Base-by-base conservation (phyloP, 2,329 filamentous ascomycete genomes). In the Ceratocystis smalleyi region DNA sequence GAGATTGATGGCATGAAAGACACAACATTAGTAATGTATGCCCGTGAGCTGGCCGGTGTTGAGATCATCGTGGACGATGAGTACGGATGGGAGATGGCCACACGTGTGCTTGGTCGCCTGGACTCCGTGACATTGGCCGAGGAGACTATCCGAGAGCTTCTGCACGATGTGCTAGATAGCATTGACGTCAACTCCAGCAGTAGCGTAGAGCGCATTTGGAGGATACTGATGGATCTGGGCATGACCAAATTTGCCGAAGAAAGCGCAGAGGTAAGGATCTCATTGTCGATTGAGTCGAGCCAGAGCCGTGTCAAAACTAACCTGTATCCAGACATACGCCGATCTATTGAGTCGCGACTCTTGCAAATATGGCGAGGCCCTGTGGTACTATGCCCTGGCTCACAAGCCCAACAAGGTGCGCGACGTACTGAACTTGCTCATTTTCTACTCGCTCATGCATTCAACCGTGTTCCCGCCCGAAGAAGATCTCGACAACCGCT, bases 341-440 rank as follows among this genome's bases (percentile, higher is more conserved):
- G 86, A 96, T 68, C 80, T 85, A 59, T 79, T 96, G 47, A 83
- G 85, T 10, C 80, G 84, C 66, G 82, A 83, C 51, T 87, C 87
- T 0, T 83, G 89, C 69, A 83, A 87, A 64, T 96, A 92, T 69
- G 92, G 92, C 63, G 84, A 92, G 68, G 89, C 90, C 0, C 80
- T 97, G 22, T 86, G 94, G 76, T 96, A 95, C 77, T 97, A 94
- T 72, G 88, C 92, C 27, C 83, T 95, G 12, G 88, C 91, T 2
- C 91, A 95, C 71, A 83, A 86, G 30, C 77, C 83, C 1, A 79
- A 81, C 68, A 95, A 92, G 74, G 86, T 96, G 62, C 89, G 89
- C 70, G 85, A 91, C 68, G 88, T 96, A 22, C 81, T 96, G 54
- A 89, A 95, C 71, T 82, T 94, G 2, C 83, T 97, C 62, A 92